Evolutionary conservation across 2,329 filamentous ascomycete species (phyloP), one percentile per base, ranked within the genome.

Genomic region (Trichophyton verrucosum): DNA sequence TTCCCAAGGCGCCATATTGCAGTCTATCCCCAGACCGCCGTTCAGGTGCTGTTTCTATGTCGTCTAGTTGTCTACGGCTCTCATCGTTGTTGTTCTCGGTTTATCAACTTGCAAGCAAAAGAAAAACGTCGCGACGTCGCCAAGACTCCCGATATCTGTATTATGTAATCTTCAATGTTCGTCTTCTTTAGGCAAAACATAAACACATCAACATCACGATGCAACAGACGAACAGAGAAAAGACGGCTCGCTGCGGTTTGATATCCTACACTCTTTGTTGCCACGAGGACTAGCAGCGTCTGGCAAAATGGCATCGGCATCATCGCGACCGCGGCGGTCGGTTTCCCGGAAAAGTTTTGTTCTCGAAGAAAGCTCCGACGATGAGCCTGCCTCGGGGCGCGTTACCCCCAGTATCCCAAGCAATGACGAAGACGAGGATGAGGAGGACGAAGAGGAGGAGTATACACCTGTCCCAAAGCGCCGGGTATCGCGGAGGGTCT

Each of bases 341-440:
- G 80, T 81, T 49, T 74, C 87, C 59, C 83, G 89, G 70, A 85
- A 86, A 68, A 87, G 85, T 67, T 83, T 87, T 58, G 81, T 95
- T 56, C 77, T 91, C 62, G 90, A 95, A 65, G 90, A 83, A 20
- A 82, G 84, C 24, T 89, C 92, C 47, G 89, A 95, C 61, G 84
- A 87, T 65, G 78, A 55, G 17, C 44, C 44, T 30, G 51, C 83
- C 60, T 74, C 80, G 44, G 77, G 82, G 67, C 77, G 75, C 65
- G 70, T 74, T 46, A 76, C 76, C 56, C 73, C 74, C 44, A 75
- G 72, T 22, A 78, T 69, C 22, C 73, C 73, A 44, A 68, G 71
- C 58, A 69, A 69, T 63, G 77, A 83, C 42, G 79, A 88, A 65
- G 87, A 91, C 57, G 89, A 38, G 11, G 33, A 95, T 62, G 77